phyloP scores from a whole-genome alignment of 225 moss, liverwort and hornwort species.

The Marchantia paleacea region DNA sequence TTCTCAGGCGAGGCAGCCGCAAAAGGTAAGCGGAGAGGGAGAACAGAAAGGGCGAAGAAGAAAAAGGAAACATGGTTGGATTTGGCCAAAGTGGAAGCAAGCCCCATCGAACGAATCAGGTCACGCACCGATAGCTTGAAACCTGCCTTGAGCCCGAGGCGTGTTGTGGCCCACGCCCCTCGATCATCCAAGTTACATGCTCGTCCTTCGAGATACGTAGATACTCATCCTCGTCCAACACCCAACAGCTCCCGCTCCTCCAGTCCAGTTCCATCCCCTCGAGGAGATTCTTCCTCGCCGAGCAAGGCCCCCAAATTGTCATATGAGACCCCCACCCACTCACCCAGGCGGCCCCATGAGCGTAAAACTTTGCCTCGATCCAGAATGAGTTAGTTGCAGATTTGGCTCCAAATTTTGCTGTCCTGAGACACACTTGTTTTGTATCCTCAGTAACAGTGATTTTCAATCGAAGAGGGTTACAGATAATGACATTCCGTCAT shows the following conservation, averaged over 20 bases:
- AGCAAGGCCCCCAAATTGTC: not conserved
- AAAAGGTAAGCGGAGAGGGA: constrained; percentile 25
- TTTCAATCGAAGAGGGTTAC: too few relatives aligned
- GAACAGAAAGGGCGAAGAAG: not conserved
- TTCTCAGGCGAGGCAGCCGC: not conserved
- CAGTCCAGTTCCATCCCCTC: not conserved
- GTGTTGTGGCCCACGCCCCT: constrained; percentile 16
- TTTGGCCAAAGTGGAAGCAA: constrained; percentile 1
- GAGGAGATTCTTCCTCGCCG: not conserved
- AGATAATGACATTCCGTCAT: too few relatives aligned
- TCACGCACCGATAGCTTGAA: not conserved
- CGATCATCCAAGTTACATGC: constrained; percentile 11
- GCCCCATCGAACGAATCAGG: not conserved
- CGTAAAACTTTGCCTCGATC: constrained; percentile 1
- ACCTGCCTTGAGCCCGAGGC: not conserved
- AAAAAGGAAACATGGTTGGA: not conserved
- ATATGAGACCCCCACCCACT: constrained; percentile 6
- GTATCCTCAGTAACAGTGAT: too few relatives aligned
- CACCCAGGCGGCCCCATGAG: not conserved
- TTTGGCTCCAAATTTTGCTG: too few relatives aligned
- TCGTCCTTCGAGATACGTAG: constrained; percentile 3
- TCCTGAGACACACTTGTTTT: too few relatives aligned
- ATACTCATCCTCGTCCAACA: not conserved
- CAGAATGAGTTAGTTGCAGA: not conserved
- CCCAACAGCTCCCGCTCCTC: not conserved